Conservation (phyloP, 139 green algal species). For the Pseudopediastrum boryanum region DNA sequence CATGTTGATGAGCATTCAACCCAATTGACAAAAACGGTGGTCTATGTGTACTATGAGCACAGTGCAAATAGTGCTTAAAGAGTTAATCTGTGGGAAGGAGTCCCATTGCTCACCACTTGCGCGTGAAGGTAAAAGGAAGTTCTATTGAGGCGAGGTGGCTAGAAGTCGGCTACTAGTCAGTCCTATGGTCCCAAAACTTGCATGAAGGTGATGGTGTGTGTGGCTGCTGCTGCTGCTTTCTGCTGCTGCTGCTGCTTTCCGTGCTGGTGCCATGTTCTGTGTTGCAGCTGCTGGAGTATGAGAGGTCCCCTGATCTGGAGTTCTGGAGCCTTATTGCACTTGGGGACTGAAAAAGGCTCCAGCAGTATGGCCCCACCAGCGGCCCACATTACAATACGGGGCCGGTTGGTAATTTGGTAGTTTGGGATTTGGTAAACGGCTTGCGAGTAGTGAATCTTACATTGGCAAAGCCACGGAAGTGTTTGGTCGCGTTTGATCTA, state of each 20-base stretch:
- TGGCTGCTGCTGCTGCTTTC: neutral
- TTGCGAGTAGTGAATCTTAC: too few relatives aligned
- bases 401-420: too few relatives aligned
- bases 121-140: neutral
- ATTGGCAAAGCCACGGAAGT: too few relatives aligned
- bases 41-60: neutral
- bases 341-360: too few relatives aligned
- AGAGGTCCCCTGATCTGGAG: conserved; percentile 23
- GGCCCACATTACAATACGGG: too few relatives aligned
- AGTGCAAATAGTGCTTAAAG: neutral
- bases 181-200: neutral
- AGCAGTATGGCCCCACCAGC: too few relatives aligned
- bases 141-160: neutral
- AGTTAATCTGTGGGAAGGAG: neutral
- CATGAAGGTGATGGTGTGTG: neutral
- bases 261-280: too few relatives aligned
- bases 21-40: too few relatives aligned
- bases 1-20: too few relatives aligned
- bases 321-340: conserved; percentile 26
- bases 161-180: neutral
- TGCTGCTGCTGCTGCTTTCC: neutral
- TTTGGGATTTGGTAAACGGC: too few relatives aligned
- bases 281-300: conserved; percentile 36
- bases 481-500: too few relatives aligned
- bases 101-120: neutral